Evolutionary conservation across 2,329 filamentous ascomycete species (phyloP).

Genomic region (Cordyceps cicadae): DNA sequence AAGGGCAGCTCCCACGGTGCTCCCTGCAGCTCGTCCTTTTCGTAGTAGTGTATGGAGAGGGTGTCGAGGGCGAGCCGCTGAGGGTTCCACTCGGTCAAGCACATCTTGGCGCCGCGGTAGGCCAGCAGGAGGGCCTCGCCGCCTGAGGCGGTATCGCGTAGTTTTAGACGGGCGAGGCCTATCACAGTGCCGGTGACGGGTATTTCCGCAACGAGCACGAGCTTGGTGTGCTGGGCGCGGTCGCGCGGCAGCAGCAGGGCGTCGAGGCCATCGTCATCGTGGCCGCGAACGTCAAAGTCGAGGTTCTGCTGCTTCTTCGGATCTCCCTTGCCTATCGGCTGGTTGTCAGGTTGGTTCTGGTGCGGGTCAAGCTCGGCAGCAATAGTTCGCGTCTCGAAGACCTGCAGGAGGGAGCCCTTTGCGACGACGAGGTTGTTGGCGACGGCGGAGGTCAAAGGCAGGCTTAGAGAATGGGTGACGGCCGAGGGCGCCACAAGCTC

Average conservation of each 20-base stretch:
- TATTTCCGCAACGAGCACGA: slow-evolving; percentile 80
- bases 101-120: slow-evolving; percentile 86
- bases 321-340: slow-evolving; percentile 26
- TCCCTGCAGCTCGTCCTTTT: slow-evolving; percentile 79
- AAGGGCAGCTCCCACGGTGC: slow-evolving; percentile 74
- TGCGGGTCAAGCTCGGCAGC: slow-evolving; percentile 52
- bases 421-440: slow-evolving; percentile 83
- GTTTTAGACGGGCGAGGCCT: slow-evolving; percentile 70
- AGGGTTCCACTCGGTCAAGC: slow-evolving; percentile 88
- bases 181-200: slow-evolving; percentile 75
- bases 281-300: slow-evolving; percentile 41
- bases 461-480: slow-evolving; percentile 75
- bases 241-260: slow-evolving; percentile 54
- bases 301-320: neutral
- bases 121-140: slow-evolving; percentile 78
- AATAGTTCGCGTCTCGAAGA: slow-evolving; percentile 68
- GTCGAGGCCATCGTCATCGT: slow-evolving; percentile 57
- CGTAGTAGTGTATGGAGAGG: slow-evolving; percentile 95
- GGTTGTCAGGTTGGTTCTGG: slow-evolving; percentile 21
- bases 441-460: slow-evolving; percentile 68
- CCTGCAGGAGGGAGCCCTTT: slow-evolving; percentile 85
- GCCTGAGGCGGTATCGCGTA: slow-evolving; percentile 63
- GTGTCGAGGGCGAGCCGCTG: slow-evolving; percentile 72
- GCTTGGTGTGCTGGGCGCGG: slow-evolving; percentile 60
- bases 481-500: slow-evolving; percentile 91